phyloP scores from a whole-genome alignment of 257 asterid species.

The Petunia secreta region DNA sequence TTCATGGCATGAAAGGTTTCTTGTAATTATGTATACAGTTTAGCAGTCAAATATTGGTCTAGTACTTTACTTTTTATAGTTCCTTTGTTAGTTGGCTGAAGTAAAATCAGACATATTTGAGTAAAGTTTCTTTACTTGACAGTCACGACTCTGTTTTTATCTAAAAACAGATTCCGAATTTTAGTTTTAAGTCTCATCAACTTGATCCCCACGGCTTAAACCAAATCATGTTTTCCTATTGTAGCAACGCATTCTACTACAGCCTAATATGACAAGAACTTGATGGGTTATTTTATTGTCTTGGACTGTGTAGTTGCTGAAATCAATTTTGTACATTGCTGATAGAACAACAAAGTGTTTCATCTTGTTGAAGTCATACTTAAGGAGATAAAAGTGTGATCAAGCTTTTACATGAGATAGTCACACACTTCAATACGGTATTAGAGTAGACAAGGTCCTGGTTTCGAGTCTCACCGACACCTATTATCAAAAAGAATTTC shows the following conservation, averaged over 20 bases:
- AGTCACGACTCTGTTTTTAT: neutral
- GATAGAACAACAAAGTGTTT: too few species aligned
- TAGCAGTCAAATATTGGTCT: neutral
- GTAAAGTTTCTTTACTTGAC: neutral
- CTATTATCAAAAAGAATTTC: too few species aligned
- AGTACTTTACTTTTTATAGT: neutral
- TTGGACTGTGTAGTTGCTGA: slow-evolving; percentile 6
- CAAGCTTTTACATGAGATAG: too few species aligned
- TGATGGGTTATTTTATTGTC: neutral
- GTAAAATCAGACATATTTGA: neutral
- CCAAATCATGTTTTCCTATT: neutral
- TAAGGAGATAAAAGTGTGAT: too few species aligned
- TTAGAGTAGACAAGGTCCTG: too few species aligned
- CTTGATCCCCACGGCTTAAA: neutral
- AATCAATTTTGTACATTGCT: neutral
- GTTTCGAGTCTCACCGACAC: too few species aligned
- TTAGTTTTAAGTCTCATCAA: neutral
- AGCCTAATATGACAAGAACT: neutral
- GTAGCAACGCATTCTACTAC: neutral
- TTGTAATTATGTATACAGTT: neutral
- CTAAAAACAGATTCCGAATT: neutral
- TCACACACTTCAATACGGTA: too few species aligned
- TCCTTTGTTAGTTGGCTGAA: neutral
- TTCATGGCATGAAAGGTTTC: too few species aligned
- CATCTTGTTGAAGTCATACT: too few species aligned